Base-by-base conservation (phyloP, 345 rosid genomes). In the Eucalyptus erythrocorys region DNA sequence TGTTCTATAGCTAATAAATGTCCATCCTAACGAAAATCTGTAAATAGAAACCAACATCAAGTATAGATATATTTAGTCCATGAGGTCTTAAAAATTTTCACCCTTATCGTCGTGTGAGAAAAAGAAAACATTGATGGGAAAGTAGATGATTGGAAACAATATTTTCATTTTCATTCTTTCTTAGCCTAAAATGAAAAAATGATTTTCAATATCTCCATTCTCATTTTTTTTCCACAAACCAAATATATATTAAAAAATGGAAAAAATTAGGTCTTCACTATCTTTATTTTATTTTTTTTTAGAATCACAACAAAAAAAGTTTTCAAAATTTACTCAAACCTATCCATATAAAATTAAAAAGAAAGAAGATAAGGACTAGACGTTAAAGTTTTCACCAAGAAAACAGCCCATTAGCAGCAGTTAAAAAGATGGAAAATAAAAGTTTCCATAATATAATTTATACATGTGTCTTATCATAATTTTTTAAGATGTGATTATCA, bases 91-190 rank as follows among this genome's bases (percentile, higher is more conserved):
- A 61, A 61, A 61, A 30, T 12, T 30, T 61, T 3, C 0, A 0
- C 68, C 34, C 1, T 26, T 17, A 30, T 59, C 6, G 15, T 2
- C 0, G 0, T 59, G 34, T 61, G 30, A 61, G 34, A 13, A 30
- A 13, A 30, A 26, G 14, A 26, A 57, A 57, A 11, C 15, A 13
- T 5, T 6, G 4, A 30, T 13, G 32, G 68, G 68, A 30, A 26
- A 57, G n/a, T 5, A 1, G 64, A 57, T 57, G 0, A 57, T 26
- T 0, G 64, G 64, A 24, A 57, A 57, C 1, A 10, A 57, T 4
- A 49, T 55, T 13, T 48, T 48, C 1, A 1, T 48, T 48, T 14
- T 13, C 50, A 48, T 48, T 14, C 50, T 48, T 48, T 48, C 17
- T 48, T 48, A 11, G 2, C 66, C n/a, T 27, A 59, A 27, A 27